Evolutionary conservation across 2,329 filamentous ascomycete species (phyloP).

Genomic region (Metarhizium sp.): DNA sequence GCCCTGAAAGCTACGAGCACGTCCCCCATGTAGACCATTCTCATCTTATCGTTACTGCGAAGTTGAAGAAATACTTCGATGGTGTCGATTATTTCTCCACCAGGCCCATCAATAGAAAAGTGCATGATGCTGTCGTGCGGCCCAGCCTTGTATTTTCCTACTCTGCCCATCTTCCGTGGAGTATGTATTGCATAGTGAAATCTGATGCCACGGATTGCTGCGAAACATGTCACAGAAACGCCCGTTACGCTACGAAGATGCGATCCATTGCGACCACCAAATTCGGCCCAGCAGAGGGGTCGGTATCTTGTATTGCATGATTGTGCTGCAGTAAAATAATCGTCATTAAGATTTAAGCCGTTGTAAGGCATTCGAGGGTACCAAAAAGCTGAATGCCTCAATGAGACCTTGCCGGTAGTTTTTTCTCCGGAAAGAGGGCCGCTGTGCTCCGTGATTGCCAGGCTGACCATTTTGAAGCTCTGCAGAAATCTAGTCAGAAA

Average conservation of each 20-base stretch:
- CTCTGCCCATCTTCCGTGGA: neutral
- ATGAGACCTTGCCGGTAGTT: neutral
- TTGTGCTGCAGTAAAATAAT: neutral
- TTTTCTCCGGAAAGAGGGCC: neutral
- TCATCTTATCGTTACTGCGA: neutral
- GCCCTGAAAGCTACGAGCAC: neutral
- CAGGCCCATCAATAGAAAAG: neutral
- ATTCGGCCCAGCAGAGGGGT: neutral
- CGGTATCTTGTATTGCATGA: neutral
- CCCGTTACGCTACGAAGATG: neutral
- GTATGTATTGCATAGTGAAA: neutral
- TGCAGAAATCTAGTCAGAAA: neutral
- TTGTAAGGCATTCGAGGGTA: neutral
- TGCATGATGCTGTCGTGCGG: neutral
- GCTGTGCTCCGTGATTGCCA: neutral
- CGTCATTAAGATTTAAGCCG: neutral
- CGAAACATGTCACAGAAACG: neutral
- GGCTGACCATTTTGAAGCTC: neutral
- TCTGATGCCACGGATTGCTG: neutral
- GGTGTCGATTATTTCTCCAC: neutral
- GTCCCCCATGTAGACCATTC: neutral
- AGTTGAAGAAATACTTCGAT: neutral
- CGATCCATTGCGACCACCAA: neutral
- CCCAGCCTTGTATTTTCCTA: neutral
- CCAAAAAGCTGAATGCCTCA: neutral